Evolutionary conservation across 495 filamentous ascomycete genomes (phyloP), one percentile per base, ranked within the genome.

Genomic region (Bacidia gigantensis): DNA sequence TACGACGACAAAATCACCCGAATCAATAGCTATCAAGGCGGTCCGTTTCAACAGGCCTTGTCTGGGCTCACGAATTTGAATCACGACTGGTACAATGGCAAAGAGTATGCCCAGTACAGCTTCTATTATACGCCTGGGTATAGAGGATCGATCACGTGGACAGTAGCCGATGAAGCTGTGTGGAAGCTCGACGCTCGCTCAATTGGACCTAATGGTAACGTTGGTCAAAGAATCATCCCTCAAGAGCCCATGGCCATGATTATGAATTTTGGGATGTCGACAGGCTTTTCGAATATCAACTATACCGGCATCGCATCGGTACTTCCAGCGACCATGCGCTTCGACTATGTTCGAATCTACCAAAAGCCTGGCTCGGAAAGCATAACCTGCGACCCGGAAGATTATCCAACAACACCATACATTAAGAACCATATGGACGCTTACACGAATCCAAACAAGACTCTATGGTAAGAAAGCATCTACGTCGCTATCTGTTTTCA

Each of bases 291-390:
- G 0, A 65, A 67, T 3, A 67, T 87, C 44, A 74, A 86, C 54
- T 64, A 78, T 47, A 63, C 64, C 0, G 69, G 69, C 29, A 69
- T 87, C 21, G 57, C 55, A 14, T 23, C 64, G n/a, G 65, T 79
- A 23, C 69, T 86, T 58, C 84, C 84, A 22, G 82, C 81, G 0
- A 81, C 73, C 41, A 80, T 87, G 74, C 72, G 81, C 2, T 67
- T 88, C 51, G 84, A 89, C 59, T 87, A 86, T 60, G 66, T 89
- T 32, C 76, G 84, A 3, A 84, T 87, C 51, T 88, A 87, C 58
- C 83, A 87, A 61, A 74, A 82, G 52, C 69, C 74, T 14, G 73
- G 74, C 47, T 61, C 50, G 2, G 55, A 64, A 11, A 75, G 75
- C 45, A 63, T 87, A 17, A 84, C 82, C 26, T 87, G 84, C 64